These are phyloP conservation scores for Aspergillus awamori DNA, from an alignment of 2,329 filamentous ascomycete genomes.

Conservation along the genomic window DNA sequence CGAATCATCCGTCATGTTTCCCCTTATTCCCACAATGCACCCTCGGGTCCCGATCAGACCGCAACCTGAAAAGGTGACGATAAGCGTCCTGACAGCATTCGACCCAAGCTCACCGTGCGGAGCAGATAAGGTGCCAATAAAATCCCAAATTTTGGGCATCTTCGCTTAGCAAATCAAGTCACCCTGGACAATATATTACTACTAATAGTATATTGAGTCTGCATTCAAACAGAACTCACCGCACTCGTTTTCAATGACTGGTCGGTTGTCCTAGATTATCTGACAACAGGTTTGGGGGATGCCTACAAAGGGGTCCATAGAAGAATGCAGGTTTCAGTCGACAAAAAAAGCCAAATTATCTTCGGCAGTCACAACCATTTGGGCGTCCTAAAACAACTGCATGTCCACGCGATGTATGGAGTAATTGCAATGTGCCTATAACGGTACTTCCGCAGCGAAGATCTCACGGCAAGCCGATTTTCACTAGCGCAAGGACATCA, in stretches of 20 bases:
- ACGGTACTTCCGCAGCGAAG: neutral
- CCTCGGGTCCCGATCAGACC: neutral
- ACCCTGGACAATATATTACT: neutral
- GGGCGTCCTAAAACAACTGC: no score
- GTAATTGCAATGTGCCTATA: neutral
- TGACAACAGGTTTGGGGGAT: no score
- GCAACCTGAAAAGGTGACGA: neutral
- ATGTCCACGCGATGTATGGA: no score
- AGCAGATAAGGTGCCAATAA: constrained; percentile 2
- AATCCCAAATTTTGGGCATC: neutral
- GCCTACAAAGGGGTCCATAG: no score
- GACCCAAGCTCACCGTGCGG: neutral
- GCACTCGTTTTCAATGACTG: neutral
- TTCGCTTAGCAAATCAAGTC: neutral
- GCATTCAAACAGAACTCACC: neutral
- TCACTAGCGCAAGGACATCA: neutral
- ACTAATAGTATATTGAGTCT: no score
- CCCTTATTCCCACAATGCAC: neutral
- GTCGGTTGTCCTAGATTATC: no score
- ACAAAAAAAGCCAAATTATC: no score
- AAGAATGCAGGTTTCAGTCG: no score
- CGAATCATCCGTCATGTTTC: neutral
- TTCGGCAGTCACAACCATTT: no score
- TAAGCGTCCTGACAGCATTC: constrained; percentile 3
- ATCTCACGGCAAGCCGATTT: neutral